Conservation (phyloP, 768 basidiomycete species). For the Leccinum ochraceum region DNA sequence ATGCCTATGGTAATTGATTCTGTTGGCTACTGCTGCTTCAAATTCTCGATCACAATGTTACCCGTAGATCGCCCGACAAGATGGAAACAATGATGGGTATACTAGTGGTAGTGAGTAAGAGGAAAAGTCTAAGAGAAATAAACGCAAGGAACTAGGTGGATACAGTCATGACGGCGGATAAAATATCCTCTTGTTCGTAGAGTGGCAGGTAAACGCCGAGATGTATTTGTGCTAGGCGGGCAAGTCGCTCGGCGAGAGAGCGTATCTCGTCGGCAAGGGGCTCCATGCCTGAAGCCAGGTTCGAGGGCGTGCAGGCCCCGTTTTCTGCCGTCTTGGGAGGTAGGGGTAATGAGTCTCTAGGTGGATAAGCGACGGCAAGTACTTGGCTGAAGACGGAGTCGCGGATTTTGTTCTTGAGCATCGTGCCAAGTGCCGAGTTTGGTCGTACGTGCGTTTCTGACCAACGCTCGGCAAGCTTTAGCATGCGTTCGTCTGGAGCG, state of each 20-base stretch:
- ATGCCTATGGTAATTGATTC: slow-evolving; percentile 31
- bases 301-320: slow-evolving; percentile 11
- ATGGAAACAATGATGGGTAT: slow-evolving; percentile 34
- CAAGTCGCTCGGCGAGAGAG: slow-evolving; percentile 67
- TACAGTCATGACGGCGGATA: slow-evolving; percentile 24
- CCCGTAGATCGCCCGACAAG: slow-evolving; percentile 25
- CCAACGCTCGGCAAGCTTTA: slow-evolving; percentile 71
- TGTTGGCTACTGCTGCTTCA: slow-evolving; percentile 30
- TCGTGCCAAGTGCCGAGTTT: slow-evolving; percentile 55
- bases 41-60: slow-evolving; percentile 26
- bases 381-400: slow-evolving; percentile 65
- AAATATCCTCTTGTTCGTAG: slow-evolving; percentile 63
- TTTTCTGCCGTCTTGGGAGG: slow-evolving; percentile 31
- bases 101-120: slow-evolving; percentile 19
- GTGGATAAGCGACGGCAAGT: slow-evolving; percentile 52
- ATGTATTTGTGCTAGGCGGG: slow-evolving; percentile 73
- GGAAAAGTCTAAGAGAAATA: slow-evolving; percentile 24
- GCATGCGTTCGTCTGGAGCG: slow-evolving; percentile 50
- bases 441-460: slow-evolving; percentile 63
- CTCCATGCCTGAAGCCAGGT: slow-evolving; percentile 62
- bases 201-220: slow-evolving; percentile 74
- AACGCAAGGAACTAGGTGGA: slow-evolving; percentile 18
- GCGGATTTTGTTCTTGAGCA: slow-evolving; percentile 64
- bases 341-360: slow-evolving; percentile 38
- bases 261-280: slow-evolving; percentile 66